Percentiles rank a stretch among this genome's conserved stretches.
phyloP scores from a whole-genome alignment of 805 yeast species.

The Schwanniomyces yamadae region DNA sequence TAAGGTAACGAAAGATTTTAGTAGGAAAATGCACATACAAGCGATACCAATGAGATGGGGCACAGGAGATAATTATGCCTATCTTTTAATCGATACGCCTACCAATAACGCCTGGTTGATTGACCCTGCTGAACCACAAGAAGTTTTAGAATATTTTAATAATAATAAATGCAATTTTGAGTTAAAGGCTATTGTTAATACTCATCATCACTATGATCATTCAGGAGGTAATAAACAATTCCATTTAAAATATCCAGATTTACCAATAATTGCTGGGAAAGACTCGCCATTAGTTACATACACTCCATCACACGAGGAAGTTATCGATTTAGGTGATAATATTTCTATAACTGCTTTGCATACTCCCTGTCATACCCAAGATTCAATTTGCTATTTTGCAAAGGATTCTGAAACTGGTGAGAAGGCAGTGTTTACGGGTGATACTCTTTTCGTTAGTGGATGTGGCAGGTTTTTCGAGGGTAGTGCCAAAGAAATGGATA shows the following conservation, averaged over 20 bases:
- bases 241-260: constrained; percentile 40
- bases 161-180: constrained; percentile 43
- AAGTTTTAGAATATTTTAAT: constrained; percentile 48
- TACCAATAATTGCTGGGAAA: constrained; percentile 80
- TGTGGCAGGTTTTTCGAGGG: constrained; percentile 98
- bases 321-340: constrained; percentile 60
- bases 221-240: constrained; percentile 73
- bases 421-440: constrained; percentile 88
- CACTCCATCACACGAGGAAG: constrained; percentile 66
- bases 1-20: constrained; percentile 1
- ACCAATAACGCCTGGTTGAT: constrained; percentile 75
- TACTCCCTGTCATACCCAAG: constrained; percentile 98
- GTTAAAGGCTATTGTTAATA: constrained; percentile 79
- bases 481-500: constrained; percentile 73
- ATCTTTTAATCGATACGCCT: constrained; percentile 66
- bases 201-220: constrained; percentile 97
- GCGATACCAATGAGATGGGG: constrained; percentile 95
- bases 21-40: constrained; percentile 73
- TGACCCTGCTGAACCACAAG: constrained; percentile 89
- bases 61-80: constrained; percentile 86
- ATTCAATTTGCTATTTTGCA: constrained; percentile 84
- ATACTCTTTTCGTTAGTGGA: constrained; percentile 89
- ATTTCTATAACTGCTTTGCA: constrained; percentile 76
- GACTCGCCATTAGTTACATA: constrained; percentile 72
- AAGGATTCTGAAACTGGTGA: constrained; percentile 63